A percentile compares a stretch with the other conserved stretches of the same genome.
Conservation (phyloP, 1,139 yeast genomes). For the Diutina siamensis region DNA sequence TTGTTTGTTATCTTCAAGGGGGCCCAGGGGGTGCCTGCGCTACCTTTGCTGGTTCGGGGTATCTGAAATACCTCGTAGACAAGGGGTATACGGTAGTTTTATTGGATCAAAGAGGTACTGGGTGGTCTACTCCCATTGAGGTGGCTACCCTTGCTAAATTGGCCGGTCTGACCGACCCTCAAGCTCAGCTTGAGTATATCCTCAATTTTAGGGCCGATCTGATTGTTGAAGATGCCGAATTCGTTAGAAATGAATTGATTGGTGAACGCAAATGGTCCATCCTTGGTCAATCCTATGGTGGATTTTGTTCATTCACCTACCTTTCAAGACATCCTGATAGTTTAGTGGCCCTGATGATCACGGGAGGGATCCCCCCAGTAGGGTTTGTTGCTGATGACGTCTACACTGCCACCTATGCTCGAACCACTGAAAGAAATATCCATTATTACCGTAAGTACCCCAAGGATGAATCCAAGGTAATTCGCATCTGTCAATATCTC, state of each 20-base stretch:
- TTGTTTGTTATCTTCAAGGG: constrained; percentile 40
- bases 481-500: constrained; percentile 25
- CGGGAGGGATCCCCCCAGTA: constrained; percentile 52
- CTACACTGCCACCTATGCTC: constrained; percentile 32
- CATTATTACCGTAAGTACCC: constrained; percentile 41
- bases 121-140: constrained; percentile 36
- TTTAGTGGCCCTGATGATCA: constrained; percentile 29
- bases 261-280: constrained; percentile 34
- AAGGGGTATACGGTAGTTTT: constrained; percentile 36
- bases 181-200: constrained; percentile 24
- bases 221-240: constrained; percentile 39
- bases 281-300: constrained; percentile 49
- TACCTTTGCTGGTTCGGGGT: constrained; percentile 16
- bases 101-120: constrained; percentile 52
- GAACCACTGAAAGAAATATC: constrained; percentile 35
- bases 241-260: constrained; percentile 25
- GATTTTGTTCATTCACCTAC: constrained; percentile 40
- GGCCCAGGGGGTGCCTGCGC: constrained; percentile 47
- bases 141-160: constrained; percentile 15
- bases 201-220: constrained; percentile 40
- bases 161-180: constrained; percentile 10
- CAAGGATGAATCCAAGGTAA: constrained; percentile 28
- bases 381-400: constrained; percentile 33
- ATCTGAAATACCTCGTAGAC: constrained; percentile 26
- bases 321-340: constrained; percentile 32